Conservation (phyloP, 192 early-diverging fungal species). For the Coemansia sp. region DNA sequence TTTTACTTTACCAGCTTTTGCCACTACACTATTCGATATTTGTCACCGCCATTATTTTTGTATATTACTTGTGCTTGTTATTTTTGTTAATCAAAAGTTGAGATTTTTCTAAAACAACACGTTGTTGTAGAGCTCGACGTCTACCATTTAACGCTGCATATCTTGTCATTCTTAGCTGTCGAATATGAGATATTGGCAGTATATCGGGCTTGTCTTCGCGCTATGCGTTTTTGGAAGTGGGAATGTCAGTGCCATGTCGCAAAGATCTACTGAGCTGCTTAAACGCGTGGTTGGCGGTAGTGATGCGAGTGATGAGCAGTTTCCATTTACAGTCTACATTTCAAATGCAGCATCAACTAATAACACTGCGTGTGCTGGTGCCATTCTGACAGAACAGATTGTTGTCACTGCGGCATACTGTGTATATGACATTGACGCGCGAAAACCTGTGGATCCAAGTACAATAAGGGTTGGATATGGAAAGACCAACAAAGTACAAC, state of each 20-base stretch:
- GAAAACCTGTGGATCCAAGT: constrained; percentile 22
- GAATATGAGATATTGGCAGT: not conserved
- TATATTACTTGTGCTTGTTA: not conserved
- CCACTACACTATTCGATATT: not conserved
- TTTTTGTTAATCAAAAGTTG: not conserved
- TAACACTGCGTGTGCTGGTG: constrained; percentile 43
- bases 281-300: constrained; percentile 39
- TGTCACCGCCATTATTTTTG: not conserved
- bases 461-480: constrained; percentile 37
- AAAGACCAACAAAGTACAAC: constrained; percentile 24
- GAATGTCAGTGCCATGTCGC: not conserved
- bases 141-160: not conserved
- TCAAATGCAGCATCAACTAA: constrained; percentile 31
- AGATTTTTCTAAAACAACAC: not conserved
- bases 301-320: constrained; percentile 22
- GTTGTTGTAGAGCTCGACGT: not conserved
- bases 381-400: constrained; percentile 46
- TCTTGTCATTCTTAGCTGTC: not conserved
- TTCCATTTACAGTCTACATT: constrained; percentile 41
- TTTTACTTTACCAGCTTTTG: not conserved
- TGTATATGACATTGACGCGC: constrained; percentile 20
- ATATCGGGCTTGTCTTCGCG: not conserved
- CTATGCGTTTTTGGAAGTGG: not conserved
- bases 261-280: not conserved
- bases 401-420: constrained; percentile 44